Evolutionary conservation across 2,329 filamentous ascomycete species (phyloP).

Genomic region (Cytospora chrysosperma): DNA sequence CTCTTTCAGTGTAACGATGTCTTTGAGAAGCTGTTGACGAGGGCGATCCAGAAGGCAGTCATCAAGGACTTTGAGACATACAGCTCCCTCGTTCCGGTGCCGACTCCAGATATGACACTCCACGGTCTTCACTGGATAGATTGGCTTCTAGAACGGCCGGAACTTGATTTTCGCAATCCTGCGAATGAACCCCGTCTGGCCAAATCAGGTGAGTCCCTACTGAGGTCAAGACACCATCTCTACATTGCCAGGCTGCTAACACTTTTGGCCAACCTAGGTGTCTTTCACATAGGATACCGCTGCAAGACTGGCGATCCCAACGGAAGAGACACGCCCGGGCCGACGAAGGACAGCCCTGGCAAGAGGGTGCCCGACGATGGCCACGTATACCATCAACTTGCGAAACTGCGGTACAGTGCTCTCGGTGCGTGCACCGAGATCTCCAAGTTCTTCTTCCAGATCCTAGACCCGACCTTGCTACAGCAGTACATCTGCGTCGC

Average conservation of each 20-base stretch:
- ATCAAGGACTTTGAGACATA: background rate
- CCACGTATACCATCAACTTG: background rate
- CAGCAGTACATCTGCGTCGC: background rate
- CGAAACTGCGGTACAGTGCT: background rate
- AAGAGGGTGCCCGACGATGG: background rate
- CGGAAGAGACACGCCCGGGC: background rate
- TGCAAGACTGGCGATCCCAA: background rate
- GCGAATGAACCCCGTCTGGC: background rate
- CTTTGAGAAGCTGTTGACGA: background rate
- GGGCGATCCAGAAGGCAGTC: background rate
- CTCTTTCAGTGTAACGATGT: slow-evolving; percentile 1
- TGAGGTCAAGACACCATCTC: rapidly evolving
- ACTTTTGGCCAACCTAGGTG: background rate
- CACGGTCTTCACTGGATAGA: slow-evolving; percentile 1
- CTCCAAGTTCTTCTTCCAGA: background rate
- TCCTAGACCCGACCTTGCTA: background rate
- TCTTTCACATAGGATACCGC: background rate
- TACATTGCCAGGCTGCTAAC: background rate
- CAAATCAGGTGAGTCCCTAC: background rate
- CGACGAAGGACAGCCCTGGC: background rate
- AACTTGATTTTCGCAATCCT: background rate
- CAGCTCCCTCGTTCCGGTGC: background rate
- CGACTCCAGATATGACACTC: background rate
- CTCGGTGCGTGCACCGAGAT: background rate
- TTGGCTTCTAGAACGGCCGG: background rate